Conservation (phyloP, 345 rosid species). For the Noccaea bulbosa region DNA sequence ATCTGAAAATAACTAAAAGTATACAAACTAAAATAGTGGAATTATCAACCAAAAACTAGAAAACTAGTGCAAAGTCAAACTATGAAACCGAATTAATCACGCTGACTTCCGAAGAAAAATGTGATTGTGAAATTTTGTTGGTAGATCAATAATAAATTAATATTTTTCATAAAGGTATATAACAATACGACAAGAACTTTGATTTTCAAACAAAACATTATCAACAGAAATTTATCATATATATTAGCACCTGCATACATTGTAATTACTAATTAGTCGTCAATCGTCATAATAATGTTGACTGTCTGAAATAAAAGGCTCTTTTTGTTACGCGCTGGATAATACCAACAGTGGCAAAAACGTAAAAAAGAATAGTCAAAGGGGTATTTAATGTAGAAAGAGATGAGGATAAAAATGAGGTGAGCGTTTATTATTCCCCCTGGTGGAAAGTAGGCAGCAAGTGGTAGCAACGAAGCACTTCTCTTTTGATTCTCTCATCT, state of each 20-base stretch:
- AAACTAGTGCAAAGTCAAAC: no score
- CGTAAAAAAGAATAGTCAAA: constrained; percentile 29
- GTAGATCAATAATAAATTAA: neutral
- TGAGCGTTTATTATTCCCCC: constrained; percentile 30
- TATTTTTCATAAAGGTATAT: neutral
- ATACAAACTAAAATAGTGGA: neutral
- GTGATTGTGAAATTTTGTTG: no score
- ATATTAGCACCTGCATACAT: no score
- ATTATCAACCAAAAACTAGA: neutral
- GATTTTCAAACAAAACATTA: neutral
- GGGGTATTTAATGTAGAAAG: constrained; percentile 30
- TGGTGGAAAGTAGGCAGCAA: constrained; percentile 41
- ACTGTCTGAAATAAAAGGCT: neutral
- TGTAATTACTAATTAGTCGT: neutral
- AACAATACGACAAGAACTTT: neutral
- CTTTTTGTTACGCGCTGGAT: constrained; percentile 26
- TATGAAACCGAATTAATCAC: no score
- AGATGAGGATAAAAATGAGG: constrained; percentile 43
- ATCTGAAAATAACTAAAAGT: neutral
- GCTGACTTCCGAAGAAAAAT: no score
- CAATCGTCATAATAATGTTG: constrained; percentile 3
- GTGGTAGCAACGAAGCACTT: constrained; percentile 44
- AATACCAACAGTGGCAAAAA: constrained; percentile 36
- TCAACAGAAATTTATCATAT: neutral
- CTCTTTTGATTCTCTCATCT: constrained; percentile 31